Base-by-base conservation (phyloP, 2,329 filamentous ascomycete genomes). In the Fusarium brevicatenulatum region DNA sequence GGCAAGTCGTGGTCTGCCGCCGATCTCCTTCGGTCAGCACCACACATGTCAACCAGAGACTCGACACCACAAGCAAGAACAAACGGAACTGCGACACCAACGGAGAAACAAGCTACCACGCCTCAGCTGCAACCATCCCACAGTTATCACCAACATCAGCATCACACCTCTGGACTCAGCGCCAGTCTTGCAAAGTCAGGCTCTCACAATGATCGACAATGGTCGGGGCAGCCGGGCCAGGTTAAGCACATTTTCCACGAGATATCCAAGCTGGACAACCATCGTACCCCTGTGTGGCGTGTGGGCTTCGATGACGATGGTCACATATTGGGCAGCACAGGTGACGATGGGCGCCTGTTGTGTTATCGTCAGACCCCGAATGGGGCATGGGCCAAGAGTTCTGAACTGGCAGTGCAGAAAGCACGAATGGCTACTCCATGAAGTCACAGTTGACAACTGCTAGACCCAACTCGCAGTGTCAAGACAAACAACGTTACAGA, bases 261-360 rank as follows among this genome's bases (percentile, higher is more conserved):
- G 74, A 86, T 93, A 2, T 91, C 91, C 13, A 89, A 88, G 76
- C 86, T 95, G 13, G 89, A 91, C 55, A 89, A 87, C 58, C 90
- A 93, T 78, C 88, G 90, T 55, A 91, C 90, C 23, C 92, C 92
- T 3, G 91, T 94, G 4, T 95, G 93, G 93, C 86, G 92, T 28
- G 90, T 95, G 5, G 88, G 88, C 2, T 95, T 95, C 75, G 89
- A 91, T 75, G 87, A 88, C 60, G 86, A 90, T 83, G 92, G 92
- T 9, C 92, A 94, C 80, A 87, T 95, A 18, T 83, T 95, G 12
- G 90, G 93, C 4, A 92, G 91, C 44, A 93, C 92, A 3, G 93
- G 93, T 7, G 93, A 95, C 72, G 92, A 95, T 79, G 93, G 92
- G 16, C 89, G 86, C 78, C 78, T 92, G 66, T 81, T 90, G 76